phyloP scores from a whole-genome alignment of 257 asterid species.

The Linaria vulgaris region DNA sequence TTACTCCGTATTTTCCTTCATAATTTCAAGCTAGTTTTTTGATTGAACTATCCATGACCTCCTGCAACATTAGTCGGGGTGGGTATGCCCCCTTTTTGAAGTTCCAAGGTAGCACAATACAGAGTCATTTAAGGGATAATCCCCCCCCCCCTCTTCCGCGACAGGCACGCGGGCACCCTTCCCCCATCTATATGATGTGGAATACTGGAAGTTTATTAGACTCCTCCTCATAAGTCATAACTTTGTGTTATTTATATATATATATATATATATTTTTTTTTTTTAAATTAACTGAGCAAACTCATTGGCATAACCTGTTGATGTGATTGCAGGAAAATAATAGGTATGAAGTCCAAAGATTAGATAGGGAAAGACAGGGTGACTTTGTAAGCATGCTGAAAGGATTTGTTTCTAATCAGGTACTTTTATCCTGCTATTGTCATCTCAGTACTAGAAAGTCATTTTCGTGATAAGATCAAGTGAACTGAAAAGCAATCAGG shows the following conservation, averaged over 20 bases:
- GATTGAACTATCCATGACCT: neutral
- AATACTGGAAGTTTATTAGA: neutral
- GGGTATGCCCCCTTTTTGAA: neutral
- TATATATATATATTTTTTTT: too few species aligned
- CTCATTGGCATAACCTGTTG: conserved; percentile 17
- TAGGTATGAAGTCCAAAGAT: conserved; percentile 74
- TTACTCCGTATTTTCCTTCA: neutral
- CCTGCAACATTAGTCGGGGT: conserved; percentile 1
- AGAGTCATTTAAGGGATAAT: neutral
- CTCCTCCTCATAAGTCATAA: neutral
- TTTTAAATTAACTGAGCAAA: conserved; percentile 12
- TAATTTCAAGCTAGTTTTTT: neutral
- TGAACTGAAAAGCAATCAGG: neutral
- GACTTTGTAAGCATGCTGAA: conserved; percentile 85
- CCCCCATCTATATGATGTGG: neutral
- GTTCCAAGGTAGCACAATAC: neutral
- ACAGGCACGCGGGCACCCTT: too few species aligned
- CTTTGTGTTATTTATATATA: too few species aligned
- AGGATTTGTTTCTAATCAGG: conserved; percentile 88
- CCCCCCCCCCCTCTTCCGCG: neutral
- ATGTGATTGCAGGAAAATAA: conserved; percentile 76
- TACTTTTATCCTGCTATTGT: conserved; percentile 25
- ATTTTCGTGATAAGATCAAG: neutral
- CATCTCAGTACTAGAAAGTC: neutral
- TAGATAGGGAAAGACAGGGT: conserved; percentile 63